phyloP scores from a whole-genome alignment of 345 rosid genomes.

The Syzygium oleosum region DNA sequence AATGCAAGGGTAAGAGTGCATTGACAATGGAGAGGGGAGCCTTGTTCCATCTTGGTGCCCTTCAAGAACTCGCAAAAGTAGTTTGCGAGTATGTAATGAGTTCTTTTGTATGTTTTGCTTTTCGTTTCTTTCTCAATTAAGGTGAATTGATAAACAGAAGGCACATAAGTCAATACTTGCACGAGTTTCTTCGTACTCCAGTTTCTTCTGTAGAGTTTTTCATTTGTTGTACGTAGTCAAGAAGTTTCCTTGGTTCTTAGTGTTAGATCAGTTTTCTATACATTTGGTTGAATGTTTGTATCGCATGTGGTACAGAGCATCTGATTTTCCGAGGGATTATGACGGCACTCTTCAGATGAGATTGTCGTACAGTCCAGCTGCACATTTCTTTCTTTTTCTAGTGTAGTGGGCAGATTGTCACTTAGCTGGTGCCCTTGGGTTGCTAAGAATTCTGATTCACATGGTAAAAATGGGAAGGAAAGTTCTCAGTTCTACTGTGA shows the following conservation, averaged over 20 bases:
- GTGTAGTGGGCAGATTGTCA: conserved; percentile 18
- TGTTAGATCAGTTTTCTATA: neutral
- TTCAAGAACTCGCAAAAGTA: neutral
- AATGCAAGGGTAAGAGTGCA: neutral
- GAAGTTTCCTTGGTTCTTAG: neutral
- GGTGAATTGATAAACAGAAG: neutral
- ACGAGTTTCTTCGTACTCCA: neutral
- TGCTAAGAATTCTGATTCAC: conserved; percentile 9
- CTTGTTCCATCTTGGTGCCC: neutral
- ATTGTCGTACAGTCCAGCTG: conserved; percentile 5
- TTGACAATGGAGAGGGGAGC: neutral
- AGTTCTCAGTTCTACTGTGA: neutral
- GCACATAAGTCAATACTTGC: neutral
- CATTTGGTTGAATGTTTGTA: neutral
- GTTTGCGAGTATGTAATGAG: neutral
- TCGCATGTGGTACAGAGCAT: conserved; percentile 1
- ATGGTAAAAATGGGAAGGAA: neutral
- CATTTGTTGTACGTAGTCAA: neutral
- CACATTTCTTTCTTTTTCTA: conserved; percentile 12
- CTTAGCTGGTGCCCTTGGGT: conserved; percentile 13
- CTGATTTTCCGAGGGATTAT: conserved; percentile 7
- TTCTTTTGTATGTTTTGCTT: neutral
- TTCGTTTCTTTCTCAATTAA: neutral
- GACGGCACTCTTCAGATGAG: conserved; percentile 15
- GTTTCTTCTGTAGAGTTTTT: neutral